Evolutionary conservation across 257 asterid species (phyloP).

Genomic region (Agastache rugosa): DNA sequence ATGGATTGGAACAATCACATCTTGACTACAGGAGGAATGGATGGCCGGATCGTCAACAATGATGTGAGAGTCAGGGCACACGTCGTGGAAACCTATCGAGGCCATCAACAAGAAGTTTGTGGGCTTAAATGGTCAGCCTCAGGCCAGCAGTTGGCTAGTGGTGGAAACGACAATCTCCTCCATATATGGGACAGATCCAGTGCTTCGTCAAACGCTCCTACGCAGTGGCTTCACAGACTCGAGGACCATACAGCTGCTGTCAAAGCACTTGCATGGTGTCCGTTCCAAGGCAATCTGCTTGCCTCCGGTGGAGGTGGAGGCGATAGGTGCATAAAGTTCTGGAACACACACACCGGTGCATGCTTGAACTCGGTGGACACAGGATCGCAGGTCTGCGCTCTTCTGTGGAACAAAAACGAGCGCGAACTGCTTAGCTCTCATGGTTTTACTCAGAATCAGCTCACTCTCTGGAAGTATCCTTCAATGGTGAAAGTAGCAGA

Average conservation of each 20-base stretch:
- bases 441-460: slow-evolving; percentile 94
- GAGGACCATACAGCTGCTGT: slow-evolving; percentile 95
- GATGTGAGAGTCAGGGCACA: slow-evolving; percentile 78
- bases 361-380: slow-evolving; percentile 93
- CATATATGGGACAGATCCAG: slow-evolving; percentile 90
- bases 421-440: slow-evolving; percentile 90
- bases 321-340: slow-evolving; percentile 79
- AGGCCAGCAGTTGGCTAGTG: slow-evolving; percentile 92
- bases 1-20: slow-evolving; percentile 93
- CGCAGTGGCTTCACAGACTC: slow-evolving; percentile 86
- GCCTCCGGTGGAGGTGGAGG: slow-evolving; percentile 96
- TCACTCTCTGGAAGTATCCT: slow-evolving; percentile 95
- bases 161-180: slow-evolving; percentile 91
- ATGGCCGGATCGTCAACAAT: slow-evolving; percentile 76
- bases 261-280: slow-evolving; percentile 98
- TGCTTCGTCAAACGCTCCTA: slow-evolving; percentile 67
- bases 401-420: slow-evolving; percentile 91
- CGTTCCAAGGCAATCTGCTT: slow-evolving; percentile 82
- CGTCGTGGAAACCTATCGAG: slow-evolving; percentile 73
- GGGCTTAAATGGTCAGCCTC: slow-evolving; percentile 95
- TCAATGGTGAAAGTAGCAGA: slow-evolving; percentile 92
- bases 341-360: slow-evolving; percentile 96
- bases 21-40: slow-evolving; percentile 96
- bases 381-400: slow-evolving; percentile 93
- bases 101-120: slow-evolving; percentile 94